Conservation (phyloP, 371 early-diverging fungal genomes). For the Zychaea mexicana region DNA sequence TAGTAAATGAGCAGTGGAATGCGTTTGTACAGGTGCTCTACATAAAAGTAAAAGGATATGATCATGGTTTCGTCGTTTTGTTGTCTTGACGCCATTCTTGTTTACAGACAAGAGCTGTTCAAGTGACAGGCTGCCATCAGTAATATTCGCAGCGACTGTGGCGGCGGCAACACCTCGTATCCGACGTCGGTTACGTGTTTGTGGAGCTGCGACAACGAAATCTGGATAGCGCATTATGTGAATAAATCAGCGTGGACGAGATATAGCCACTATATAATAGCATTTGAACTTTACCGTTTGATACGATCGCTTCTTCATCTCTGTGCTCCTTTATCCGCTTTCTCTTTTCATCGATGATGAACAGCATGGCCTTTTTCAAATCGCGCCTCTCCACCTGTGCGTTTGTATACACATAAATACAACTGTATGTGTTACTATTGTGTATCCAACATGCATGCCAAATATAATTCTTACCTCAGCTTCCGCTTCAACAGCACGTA, state of each 20-base stretch:
- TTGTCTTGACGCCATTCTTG: slow-evolving; percentile 6
- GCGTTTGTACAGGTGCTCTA: too few species aligned
- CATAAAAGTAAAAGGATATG: slow-evolving; percentile 11
- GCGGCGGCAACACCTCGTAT: slow-evolving; percentile 1
- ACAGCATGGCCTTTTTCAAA: slow-evolving; percentile 14
- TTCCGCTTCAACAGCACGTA: slow-evolving; percentile 10
- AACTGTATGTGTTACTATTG: too few species aligned
- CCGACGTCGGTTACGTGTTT: slow-evolving; percentile 14
- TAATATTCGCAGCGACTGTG: background rate
- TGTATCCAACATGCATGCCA: too few species aligned
- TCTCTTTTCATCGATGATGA: slow-evolving; percentile 20
- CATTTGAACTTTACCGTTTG: slow-evolving; percentile 8
- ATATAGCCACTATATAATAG: too few species aligned
- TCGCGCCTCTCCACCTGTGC: slow-evolving; percentile 14
- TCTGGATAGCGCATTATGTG: background rate
- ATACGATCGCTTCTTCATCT: slow-evolving; percentile 11
- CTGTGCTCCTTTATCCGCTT: slow-evolving; percentile 17
- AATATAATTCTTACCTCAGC: background rate
- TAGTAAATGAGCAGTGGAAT: too few species aligned
- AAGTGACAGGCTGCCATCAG: background rate
- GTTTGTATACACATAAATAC: too few species aligned
- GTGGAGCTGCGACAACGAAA: slow-evolving; percentile 9
- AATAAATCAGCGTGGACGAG: too few species aligned
- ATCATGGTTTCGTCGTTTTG: slow-evolving; percentile 17
- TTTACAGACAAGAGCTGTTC: slow-evolving; percentile 2